Base-by-base conservation (phyloP, 2,329 filamentous ascomycete genomes). In the Penicillium freii region DNA sequence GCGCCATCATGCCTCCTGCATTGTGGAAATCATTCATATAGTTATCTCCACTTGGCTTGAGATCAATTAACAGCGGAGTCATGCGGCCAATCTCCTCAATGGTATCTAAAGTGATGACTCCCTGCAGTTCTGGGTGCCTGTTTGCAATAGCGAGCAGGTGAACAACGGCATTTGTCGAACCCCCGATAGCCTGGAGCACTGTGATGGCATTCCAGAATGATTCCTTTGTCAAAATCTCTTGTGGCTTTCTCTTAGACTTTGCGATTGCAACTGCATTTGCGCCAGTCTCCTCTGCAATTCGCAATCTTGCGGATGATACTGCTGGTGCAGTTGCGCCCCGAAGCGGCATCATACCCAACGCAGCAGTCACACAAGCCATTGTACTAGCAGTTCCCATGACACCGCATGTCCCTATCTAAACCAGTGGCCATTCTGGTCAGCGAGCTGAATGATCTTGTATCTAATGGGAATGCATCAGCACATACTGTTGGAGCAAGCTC, bases 401-500 rank as follows among this genome's bases (percentile, higher is more conserved):
- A n/a, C 81, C 81, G 62, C 81, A 83, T 4, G 81, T 83, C 4
- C 81, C 81, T 15, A 75, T 71, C 74, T 74, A 38, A 33, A 19
- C 11, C 23, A 15, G 2, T 3, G 11, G 3, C 11, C 3, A 27
- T 58, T 39, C 42, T 21, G 11, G 66, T 53, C 43, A 45, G 42
- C 5, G 44, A 46, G 50, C 50, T 53, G 27, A n/a, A 34, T 36
- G n/a, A 13, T 3, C 38, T 7, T 3, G 1, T 8, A 19, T 33
- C 17, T 29, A 27, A 34, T 11, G n/a, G 29, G 17, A 19, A 19
- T n/a, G 21, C 10, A 17, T 19, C 27, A 17, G 0, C n/a, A 67
- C 80, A 63, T 68, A 86, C 85, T 0, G 87, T 90, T 0, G 88
- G 88, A 0, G 87, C 87, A 8, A 91, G 77, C 65, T 91, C 88